A percentile compares a stretch with the other conserved stretches of the same genome.
These are phyloP conservation scores for Davidsoniella neocaledoniae DNA, from an alignment of 2,329 filamentous ascomycete species.

Conservation along the genomic window DNA sequence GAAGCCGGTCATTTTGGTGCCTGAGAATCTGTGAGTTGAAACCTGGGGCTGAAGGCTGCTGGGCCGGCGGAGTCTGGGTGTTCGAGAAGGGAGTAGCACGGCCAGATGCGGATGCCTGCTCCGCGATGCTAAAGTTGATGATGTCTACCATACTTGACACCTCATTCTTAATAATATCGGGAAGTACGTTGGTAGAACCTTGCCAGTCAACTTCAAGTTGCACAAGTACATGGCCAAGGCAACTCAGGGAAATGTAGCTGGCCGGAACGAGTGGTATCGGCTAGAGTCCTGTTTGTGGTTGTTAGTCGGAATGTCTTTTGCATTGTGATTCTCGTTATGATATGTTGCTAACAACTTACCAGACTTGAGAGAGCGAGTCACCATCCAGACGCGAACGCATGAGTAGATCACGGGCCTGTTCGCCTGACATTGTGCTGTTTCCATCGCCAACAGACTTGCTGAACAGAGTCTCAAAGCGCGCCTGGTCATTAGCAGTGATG, in stretches of 20 bases:
- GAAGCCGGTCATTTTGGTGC: slow-evolving; percentile 54
- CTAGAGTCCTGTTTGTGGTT: slow-evolving; percentile 51
- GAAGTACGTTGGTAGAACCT: slow-evolving; percentile 58
- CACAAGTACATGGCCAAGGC: slow-evolving; percentile 97
- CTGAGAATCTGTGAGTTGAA: slow-evolving; percentile 52
- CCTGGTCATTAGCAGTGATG: slow-evolving; percentile 85
- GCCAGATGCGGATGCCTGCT: slow-evolving; percentile 40
- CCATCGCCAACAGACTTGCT: slow-evolving; percentile 80
- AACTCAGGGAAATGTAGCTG: slow-evolving; percentile 92
- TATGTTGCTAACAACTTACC: slow-evolving; percentile 34
- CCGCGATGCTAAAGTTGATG: slow-evolving; percentile 82
- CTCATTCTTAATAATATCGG: slow-evolving; percentile 83
- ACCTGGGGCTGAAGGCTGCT: slow-evolving; percentile 46
- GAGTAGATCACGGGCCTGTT: slow-evolving; percentile 80
- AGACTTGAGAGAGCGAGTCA: slow-evolving; percentile 79
- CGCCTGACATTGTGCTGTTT: slow-evolving; percentile 74
- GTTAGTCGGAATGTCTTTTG: not conserved
- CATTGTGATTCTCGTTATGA: slow-evolving; percentile 6
- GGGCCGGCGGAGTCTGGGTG: slow-evolving; percentile 34
- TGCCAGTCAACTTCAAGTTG: slow-evolving; percentile 80
- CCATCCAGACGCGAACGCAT: slow-evolving; percentile 78
- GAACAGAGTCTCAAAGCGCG: slow-evolving; percentile 95
- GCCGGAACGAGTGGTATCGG: slow-evolving; percentile 90
- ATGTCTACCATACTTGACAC: slow-evolving; percentile 99
- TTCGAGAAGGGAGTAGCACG: slow-evolving; percentile 31